phyloP scores from a whole-genome alignment of 2,329 filamentous ascomycete species.

The Colletotrichum magnum region DNA sequence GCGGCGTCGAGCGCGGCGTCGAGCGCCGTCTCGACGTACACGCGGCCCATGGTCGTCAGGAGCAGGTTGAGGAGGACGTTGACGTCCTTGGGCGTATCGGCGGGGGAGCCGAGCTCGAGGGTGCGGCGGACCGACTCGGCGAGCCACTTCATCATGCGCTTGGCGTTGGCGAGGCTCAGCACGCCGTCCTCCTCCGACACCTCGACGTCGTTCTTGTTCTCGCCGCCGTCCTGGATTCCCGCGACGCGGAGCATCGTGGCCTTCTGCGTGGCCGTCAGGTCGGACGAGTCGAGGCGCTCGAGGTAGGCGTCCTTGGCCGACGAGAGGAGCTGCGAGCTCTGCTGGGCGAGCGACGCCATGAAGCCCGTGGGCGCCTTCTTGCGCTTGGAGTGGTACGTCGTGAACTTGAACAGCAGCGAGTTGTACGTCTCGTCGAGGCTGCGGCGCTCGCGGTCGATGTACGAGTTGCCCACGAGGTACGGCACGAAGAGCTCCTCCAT shows the following conservation, averaged over 20 bases:
- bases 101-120: conserved; percentile 88
- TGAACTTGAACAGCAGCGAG: conserved; percentile 95
- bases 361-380: conserved; percentile 93
- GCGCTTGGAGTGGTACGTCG: conserved; percentile 89
- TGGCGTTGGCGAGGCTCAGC: conserved; percentile 88
- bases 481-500: conserved; percentile 84
- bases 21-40: conserved; percentile 78
- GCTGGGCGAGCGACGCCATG: conserved; percentile 91
- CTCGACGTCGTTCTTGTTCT: conserved; percentile 88
- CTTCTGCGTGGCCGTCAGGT: conserved; percentile 89
- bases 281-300: conserved; percentile 88
- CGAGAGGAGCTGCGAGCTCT: conserved; percentile 88
- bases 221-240: conserved; percentile 82
- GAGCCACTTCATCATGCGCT: conserved; percentile 97
- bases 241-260: conserved; percentile 91
- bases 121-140: conserved; percentile 94
- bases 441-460: conserved; percentile 78
- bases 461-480: conserved; percentile 77
- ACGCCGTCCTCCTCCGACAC: conserved; percentile 91
- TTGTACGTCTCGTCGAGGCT: conserved; percentile 87
- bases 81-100: conserved; percentile 95
- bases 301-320: conserved; percentile 93
- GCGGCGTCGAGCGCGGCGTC: conserved; percentile 82
- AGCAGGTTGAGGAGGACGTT: conserved; percentile 86
- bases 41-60: conserved; percentile 88